phyloP scores from a whole-genome alignment of 2,329 filamentous ascomycete genomes.

The Cercospora canescens region DNA sequence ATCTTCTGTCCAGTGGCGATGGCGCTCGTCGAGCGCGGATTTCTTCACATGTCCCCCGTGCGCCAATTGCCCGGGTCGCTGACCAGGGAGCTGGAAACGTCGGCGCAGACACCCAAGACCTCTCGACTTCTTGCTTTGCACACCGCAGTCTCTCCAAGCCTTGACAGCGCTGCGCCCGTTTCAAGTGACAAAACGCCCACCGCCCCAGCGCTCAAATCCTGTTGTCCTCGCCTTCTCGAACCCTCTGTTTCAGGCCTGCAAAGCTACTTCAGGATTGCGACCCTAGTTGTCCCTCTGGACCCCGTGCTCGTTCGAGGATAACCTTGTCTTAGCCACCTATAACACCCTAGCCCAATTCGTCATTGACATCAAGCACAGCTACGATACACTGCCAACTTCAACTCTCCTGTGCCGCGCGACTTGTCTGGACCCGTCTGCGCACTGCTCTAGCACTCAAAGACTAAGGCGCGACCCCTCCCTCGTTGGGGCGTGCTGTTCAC shows the following conservation, averaged over 20 bases:
- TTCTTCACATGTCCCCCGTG: background rate
- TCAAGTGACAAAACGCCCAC: background rate
- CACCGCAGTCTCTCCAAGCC: background rate
- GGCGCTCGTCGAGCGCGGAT: background rate
- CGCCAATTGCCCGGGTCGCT: background rate
- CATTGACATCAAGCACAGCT: background rate
- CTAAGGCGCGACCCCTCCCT: background rate
- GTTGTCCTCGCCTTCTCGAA: background rate
- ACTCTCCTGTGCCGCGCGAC: background rate
- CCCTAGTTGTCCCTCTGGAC: background rate
- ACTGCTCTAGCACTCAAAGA: background rate
- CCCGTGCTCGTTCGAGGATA: background rate
- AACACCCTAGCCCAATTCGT: background rate
- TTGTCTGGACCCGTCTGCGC: background rate
- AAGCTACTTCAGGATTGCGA: background rate
- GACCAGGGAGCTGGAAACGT: background rate
- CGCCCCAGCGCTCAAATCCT: background rate
- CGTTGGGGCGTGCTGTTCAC: background rate
- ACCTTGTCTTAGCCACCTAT: background rate
- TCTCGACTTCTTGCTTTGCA: background rate
- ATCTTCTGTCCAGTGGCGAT: background rate
- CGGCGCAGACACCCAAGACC: background rate
- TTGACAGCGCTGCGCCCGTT: background rate
- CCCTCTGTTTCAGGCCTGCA: background rate
- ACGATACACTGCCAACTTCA: background rate